Conservation (phyloP, 75 land plant genomes). For the Picea sitchensis region DNA sequence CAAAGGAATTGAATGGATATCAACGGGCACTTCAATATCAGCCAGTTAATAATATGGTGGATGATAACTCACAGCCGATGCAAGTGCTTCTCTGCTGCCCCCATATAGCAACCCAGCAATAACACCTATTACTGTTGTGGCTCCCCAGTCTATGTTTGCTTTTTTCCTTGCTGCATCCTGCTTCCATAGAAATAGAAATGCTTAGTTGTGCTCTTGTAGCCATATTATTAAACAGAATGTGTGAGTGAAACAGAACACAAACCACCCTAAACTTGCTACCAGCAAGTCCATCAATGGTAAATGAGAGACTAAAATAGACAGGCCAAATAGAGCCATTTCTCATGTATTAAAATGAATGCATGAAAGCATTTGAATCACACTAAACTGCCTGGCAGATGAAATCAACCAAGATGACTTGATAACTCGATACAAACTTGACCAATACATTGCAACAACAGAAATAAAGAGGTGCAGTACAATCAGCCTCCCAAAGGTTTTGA, state of each 20-base stretch:
- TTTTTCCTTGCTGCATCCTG: constrained; percentile 20
- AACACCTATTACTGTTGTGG: constrained; percentile 75
- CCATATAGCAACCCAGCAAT: constrained; percentile 98
- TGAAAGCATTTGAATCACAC: neutral
- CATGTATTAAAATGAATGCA: neutral
- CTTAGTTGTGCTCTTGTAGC: constrained; percentile 5
- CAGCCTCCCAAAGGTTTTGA: neutral
- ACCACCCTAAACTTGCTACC: constrained; percentile 3
- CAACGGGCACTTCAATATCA: too few relatives aligned
- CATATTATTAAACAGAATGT: neutral
- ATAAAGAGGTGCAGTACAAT: neutral
- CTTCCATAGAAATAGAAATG: neutral
- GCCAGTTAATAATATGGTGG: neutral
- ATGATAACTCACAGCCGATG: constrained; percentile 70
- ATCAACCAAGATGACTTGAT: neutral
- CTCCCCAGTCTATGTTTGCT: constrained; percentile 79
- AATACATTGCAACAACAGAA: neutral
- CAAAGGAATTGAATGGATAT: neutral
- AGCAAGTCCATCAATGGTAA: neutral
- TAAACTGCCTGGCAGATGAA: neutral
- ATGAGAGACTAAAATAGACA: neutral
- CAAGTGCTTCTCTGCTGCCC: constrained; percentile 86
- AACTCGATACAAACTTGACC: too few relatives aligned
- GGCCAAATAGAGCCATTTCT: neutral
- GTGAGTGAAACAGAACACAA: neutral